Evolutionary conservation across 352 stramenopile species (phyloP), one percentile per base, ranked within the genome.

Genomic region (Phytophthora litchii): DNA sequence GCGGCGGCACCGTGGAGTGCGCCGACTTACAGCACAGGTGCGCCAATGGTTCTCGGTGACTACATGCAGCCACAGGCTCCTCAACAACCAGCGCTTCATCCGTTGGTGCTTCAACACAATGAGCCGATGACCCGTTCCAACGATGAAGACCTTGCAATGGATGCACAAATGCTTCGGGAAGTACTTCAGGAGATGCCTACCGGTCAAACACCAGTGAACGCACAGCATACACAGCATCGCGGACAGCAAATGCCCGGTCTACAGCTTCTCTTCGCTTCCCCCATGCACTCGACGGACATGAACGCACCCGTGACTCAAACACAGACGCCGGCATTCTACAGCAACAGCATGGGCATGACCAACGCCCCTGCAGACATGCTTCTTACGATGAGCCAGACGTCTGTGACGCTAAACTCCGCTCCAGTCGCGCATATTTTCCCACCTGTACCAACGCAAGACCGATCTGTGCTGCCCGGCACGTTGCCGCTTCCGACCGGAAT

Each of bases 121-220:
- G 56, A 61, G 16, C 23, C 56, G n/a, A 38, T 72, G 41, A 50
- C 52, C 7, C 70, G 65, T 8, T 46, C 55, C 1, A 64, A 67
- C 25, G 70, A 79, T 16, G 70, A 79, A 2, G 66, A 79, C 41
- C 51, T 79, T 8, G 70, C 57, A 4, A 63, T 75, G 27, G 70
- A 79, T 53, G 70, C 70, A 4, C 62, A 75, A 38, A 79, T 79
- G 70, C 54, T 79, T 3, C 70, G 63, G 2, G 70, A 79, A 40
- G 62, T 79, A 34, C 66, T 79, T 2, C 66, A 76, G 56, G 67
- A 65, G 32, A 65, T 75, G 67, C 67, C 67, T 8, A 36, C 47
- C 5, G 56, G 54, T 3, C 67, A 69, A 8, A 61, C 53, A 19
- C 56, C 61, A 5, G 54, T 63, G 9, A 36, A 64, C 35, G 52